A percentile compares a stretch with the other conserved stretches of the same genome.
Evolutionary conservation across 73 alveolate genomes (phyloP).

Genomic region (Paramecium bursaria): DNA sequence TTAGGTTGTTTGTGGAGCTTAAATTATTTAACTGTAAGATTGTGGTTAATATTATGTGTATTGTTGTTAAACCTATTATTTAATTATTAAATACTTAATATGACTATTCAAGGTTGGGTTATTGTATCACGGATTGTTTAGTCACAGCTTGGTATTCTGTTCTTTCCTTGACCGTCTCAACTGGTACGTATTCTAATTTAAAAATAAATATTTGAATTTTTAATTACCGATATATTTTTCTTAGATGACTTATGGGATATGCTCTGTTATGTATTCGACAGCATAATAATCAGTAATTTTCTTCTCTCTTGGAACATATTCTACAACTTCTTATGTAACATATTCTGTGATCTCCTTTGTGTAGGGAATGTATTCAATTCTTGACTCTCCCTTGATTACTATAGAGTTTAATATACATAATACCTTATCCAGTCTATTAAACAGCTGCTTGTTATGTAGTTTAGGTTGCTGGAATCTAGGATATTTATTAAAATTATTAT

Average conservation of each 20-base stretch:
- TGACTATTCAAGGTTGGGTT: too few species aligned
- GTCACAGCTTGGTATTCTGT: constrained; percentile 69
- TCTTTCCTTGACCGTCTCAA: constrained; percentile 67
- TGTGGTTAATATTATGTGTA: too few species aligned
- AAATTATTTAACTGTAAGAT: too few species aligned
- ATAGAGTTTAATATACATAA: too few species aligned
- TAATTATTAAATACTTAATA: too few species aligned
- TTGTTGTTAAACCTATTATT: too few species aligned
- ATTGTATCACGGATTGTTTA: constrained; percentile 33
- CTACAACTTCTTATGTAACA: constrained; percentile 65
- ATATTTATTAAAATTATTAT: too few species aligned
- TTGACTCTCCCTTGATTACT: constrained; percentile 69
- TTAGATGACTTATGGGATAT: constrained; percentile 65
- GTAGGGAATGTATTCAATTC: constrained; percentile 67
- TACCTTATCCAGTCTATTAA: too few species aligned
- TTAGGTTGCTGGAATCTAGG: too few species aligned
- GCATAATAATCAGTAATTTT: constrained; percentile 70
- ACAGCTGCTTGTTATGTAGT: too few species aligned
- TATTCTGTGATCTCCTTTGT: constrained; percentile 61
- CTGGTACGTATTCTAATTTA: constrained; percentile 70
- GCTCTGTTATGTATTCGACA: constrained; percentile 68
- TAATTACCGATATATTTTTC: constrained; percentile 65
- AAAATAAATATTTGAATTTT: background rate
- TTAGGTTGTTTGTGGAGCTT: too few species aligned
- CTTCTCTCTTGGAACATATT: constrained; percentile 69